Evolutionary conservation across 805 yeast species (phyloP).

Genomic region (Candida xyloterini): DNA sequence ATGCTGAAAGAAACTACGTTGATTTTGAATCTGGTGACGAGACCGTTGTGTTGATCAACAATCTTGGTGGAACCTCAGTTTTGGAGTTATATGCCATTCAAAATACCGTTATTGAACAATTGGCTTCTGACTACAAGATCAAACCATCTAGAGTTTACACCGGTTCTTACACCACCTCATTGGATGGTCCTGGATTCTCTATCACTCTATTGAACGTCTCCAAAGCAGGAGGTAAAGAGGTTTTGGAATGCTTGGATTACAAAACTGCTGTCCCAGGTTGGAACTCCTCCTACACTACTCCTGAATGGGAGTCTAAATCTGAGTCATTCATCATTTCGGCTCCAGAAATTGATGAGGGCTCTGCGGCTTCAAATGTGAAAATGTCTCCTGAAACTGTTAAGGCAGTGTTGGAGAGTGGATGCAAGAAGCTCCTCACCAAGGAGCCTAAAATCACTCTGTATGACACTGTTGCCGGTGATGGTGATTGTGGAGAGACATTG

Average conservation of each 20-base stretch:
- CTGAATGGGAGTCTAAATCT: slow-evolving; percentile 21
- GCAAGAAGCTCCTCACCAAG: slow-evolving; percentile 50
- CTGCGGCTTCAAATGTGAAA: slow-evolving; percentile 25
- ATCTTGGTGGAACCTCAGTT: slow-evolving; percentile 85
- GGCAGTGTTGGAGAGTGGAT: slow-evolving; percentile 44
- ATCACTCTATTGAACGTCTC: slow-evolving; percentile 75
- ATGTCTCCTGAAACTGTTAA: slow-evolving; percentile 31
- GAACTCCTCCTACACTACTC: slow-evolving; percentile 45
- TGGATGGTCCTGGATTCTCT: slow-evolving; percentile 90
- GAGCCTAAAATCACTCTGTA: slow-evolving; percentile 84
- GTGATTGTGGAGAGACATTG: slow-evolving; percentile 94
- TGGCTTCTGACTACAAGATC: slow-evolving; percentile 51
- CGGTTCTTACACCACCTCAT: slow-evolving; percentile 83
- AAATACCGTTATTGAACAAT: slow-evolving; percentile 50
- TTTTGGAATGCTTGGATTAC: slow-evolving; percentile 59
- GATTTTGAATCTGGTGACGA: slow-evolving; percentile 57
- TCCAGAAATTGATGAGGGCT: slow-evolving; percentile 34
- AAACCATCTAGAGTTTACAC: slow-evolving; percentile 66
- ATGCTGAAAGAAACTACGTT: slow-evolving; percentile 79
- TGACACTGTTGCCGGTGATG: slow-evolving; percentile 92
- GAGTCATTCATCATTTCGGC: slow-evolving; percentile 29
- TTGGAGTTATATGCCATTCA: slow-evolving; percentile 75
- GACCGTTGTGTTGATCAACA: slow-evolving; percentile 72
- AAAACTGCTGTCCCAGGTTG: slow-evolving; percentile 84
- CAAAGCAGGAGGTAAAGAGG: slow-evolving; percentile 42